Evolutionary conservation across 2,329 filamentous ascomycete species (phyloP), one percentile per base, ranked within the genome.

Genomic region (Trichoderma brevicompactum): DNA sequence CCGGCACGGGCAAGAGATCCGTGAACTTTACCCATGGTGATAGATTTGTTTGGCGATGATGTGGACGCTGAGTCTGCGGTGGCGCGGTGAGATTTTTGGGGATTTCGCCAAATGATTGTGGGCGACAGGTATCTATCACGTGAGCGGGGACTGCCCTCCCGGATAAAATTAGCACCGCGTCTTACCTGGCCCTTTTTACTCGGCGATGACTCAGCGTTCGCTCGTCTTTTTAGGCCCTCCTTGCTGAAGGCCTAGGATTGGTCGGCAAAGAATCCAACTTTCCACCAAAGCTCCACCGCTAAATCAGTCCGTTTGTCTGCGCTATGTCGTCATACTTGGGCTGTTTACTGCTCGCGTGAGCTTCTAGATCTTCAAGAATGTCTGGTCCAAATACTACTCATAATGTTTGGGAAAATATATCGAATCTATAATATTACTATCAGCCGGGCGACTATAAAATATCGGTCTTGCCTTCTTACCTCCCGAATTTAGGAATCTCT

Each of bases 21-120:
- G 90, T 94, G 92, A 83, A 94, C 91, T 86, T 94, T 94, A 85
- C 91, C 91, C 91, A 94, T 94, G 82, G 81, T 91, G 78, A 76
- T 74, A 76, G 74, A 77, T 77, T 76, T 73, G 69, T 71, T 71
- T 78, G 74, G 68, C 75, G 74, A 73, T 77, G 72, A 73, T 75
- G 76, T 74, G 71, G 70, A 71, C 77, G 75, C 69, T 74, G 72
- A 76, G 64, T 74, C 74, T 68, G 68, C 69, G 68, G 69, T 67
- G 70, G 65, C 70, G 70, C 66, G 69, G 68, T 66, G 68, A 72
- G 71, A 71, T 73, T 78, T 78, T 75, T 70, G 53, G 72, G 74
- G 72, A 77, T 75, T 75, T 78, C 74, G 73, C 70, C 72, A 76
- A 76, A 74, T 73, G 74, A 68, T 76, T 78, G 76, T 79, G 77